These are phyloP conservation scores for Ceratorhiza oryzae-sativae DNA, from an alignment of 1,284 basidiomycete species.

Conservation along the genomic window DNA sequence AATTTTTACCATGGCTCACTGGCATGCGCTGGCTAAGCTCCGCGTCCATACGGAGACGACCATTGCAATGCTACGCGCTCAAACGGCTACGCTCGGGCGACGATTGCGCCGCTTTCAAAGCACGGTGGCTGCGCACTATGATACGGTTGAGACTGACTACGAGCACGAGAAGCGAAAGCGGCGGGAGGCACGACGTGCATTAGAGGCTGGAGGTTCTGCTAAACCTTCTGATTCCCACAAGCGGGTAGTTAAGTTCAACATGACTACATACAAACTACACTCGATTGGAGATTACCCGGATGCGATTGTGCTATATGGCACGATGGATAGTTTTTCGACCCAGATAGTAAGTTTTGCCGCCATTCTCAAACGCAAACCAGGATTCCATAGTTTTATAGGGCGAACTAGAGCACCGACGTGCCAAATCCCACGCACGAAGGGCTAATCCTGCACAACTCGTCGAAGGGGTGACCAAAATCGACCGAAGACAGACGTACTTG, in stretches of 20 bases:
- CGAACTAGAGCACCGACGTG: constrained; percentile 43
- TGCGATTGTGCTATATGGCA: constrained; percentile 23
- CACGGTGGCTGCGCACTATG: constrained; percentile 43
- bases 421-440: constrained; percentile 35
- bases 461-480: neutral
- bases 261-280: constrained; percentile 39
- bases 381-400: constrained; percentile 48
- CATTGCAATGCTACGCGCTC: constrained; percentile 44
- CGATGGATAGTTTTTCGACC: constrained; percentile 32
- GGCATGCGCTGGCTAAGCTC: constrained; percentile 52
- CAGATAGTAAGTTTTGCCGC: constrained; percentile 40
- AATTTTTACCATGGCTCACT: constrained; percentile 47
- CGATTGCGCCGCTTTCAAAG: constrained; percentile 43
- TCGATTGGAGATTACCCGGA: constrained; percentile 19
- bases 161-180: constrained; percentile 46
- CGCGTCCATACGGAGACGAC: constrained; percentile 49
- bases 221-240: neutral
- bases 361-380: no score
- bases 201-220: neutral
- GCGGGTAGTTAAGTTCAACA: constrained; percentile 11
- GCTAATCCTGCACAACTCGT: neutral
- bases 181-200: neutral
- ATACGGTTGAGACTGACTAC: constrained; percentile 46
- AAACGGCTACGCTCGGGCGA: constrained; percentile 45
- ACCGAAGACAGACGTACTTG: neutral